Evolutionary conservation across 345 rosid species (phyloP), one percentile per base, ranked within the genome.

Genomic region (Camelina neglecta): DNA sequence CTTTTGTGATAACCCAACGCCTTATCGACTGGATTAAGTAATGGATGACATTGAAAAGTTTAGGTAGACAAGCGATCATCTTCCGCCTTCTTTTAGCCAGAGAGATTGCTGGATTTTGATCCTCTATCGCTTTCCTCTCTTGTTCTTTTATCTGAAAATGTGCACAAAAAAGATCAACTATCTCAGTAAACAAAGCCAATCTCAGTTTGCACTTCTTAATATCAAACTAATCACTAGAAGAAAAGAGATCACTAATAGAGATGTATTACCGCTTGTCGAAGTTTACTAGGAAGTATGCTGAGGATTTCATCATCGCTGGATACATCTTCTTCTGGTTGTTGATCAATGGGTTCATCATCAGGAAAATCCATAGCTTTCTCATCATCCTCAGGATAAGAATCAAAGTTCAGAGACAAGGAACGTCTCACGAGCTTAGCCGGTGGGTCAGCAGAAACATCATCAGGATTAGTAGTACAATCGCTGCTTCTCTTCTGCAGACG

Each of bases 51-150:
- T 88, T 87, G 78, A 88, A 91, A 61, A 91, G 90, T 85, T 86
- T 91, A 5, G 98, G 98, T 16, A 91, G 86, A 72, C 84, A 64
- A 35, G 87, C 83, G 2, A 93, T 91, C 85, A 86, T 86, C 77
- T 84, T 84, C 11, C 67, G 69, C 72, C 93, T 84, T 67, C 88
- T 84, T 84, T 90, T 89, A 49, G 97, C 98, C 57, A 69, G 84
- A 44, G 96, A 91, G 81, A 93, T 89, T 39, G 93, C 93, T 55
- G 96, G 97, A 81, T 89, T 89, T 50, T 51, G 79, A 51, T 91
- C 94, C 78, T 86, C 92, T 45, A 79, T 80, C 1, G 86, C 83
- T 74, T 82, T 86, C 80, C 42, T 85, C 82, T 91, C 96, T 69
- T 88, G 91, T 76, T 89, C 93, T 72, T 77, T 83, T 63, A 93